A percentile compares a stretch with the other conserved stretches of the same genome.
Conservation (phyloP, 192 early-diverging fungal genomes). For the Coemansia sp. region DNA sequence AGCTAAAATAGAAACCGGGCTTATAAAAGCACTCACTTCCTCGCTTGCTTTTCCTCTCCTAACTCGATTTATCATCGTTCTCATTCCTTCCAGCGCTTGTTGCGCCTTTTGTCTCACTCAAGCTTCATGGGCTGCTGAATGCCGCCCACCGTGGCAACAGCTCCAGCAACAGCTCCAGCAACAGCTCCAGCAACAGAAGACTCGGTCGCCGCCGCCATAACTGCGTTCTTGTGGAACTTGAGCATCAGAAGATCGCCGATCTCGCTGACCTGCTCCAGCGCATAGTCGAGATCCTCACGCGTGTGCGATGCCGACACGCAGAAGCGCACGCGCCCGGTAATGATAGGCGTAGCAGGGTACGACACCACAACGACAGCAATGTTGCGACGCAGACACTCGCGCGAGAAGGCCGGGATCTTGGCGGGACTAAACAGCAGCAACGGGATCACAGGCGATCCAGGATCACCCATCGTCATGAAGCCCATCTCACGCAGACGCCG, state of each 20-base stretch:
- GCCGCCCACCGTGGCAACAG: background rate
- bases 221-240: conserved; percentile 55
- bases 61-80: no score
- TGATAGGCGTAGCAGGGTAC: conserved; percentile 97
- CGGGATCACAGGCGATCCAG: conserved; percentile 88
- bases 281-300: conserved; percentile 83
- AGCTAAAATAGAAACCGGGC: no score
- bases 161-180: background rate
- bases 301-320: conserved; percentile 95
- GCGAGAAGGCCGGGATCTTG: conserved; percentile 96
- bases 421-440: conserved; percentile 90
- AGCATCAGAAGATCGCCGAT: conserved; percentile 73
- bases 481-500: conserved; percentile 81
- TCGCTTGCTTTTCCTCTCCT: no score
- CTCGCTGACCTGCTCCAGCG: conserved; percentile 68
- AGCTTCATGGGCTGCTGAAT: conserved; percentile 2
- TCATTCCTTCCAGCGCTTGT: no score
- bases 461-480: conserved; percentile 89
- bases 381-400: conserved; percentile 83
- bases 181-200: background rate
- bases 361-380: conserved; percentile 97
- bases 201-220: background rate
- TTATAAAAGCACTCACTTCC: no score
- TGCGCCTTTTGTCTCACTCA: background rate
- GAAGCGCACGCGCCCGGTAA: conserved; percentile 90